A percentile compares a stretch with the other conserved stretches of the same genome.
Evolutionary conservation across 2,329 filamentous ascomycete genomes (phyloP).

Genomic region (Berkeleyomyces basicola): DNA sequence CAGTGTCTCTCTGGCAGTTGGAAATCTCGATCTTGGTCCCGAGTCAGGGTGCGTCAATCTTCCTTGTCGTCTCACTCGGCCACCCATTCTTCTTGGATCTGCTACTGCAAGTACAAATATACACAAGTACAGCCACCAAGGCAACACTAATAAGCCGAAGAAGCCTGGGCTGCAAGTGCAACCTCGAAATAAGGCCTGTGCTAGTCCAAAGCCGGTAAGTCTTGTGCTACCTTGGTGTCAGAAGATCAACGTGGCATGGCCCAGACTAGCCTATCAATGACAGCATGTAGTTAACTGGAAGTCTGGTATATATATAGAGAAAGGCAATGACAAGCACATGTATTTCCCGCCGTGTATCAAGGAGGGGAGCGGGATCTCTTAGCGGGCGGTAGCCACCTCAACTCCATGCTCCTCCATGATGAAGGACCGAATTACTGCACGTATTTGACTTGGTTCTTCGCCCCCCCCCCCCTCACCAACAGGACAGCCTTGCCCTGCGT

Average conservation of each 20-base stretch:
- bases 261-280: background rate
- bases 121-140: background rate
- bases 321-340: background rate
- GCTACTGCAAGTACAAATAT: too few relatives aligned
- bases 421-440: background rate
- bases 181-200: background rate
- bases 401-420: background rate
- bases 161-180: background rate
- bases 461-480: background rate
- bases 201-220: slow-evolving; percentile 1
- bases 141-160: background rate
- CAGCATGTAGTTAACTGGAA: background rate
- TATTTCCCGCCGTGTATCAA: background rate
- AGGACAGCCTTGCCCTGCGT: background rate
- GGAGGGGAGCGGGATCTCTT: background rate
- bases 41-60: background rate
- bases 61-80: background rate
- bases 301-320: background rate
- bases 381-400: background rate
- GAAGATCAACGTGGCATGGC: background rate
- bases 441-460: too few relatives aligned
- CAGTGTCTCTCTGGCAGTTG: background rate
- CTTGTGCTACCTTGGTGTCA: background rate
- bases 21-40: background rate
- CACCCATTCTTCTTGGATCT: background rate